Base-by-base conservation (phyloP, 1,284 basidiomycete genomes). In the Uromyces viciae-fabae region DNA sequence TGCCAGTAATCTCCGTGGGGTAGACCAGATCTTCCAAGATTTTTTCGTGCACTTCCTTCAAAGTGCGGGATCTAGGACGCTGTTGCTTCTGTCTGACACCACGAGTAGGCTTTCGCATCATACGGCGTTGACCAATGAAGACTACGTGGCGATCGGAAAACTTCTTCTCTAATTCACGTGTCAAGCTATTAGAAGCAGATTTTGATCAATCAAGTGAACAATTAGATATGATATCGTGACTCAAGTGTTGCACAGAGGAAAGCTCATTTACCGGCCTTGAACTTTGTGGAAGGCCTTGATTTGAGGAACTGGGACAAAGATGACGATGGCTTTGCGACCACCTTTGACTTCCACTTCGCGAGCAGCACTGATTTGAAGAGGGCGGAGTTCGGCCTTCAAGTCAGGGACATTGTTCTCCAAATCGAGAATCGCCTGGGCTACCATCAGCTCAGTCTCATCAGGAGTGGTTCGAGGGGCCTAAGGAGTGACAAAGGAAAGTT, bases 151-250 rank as follows among this genome's bases (percentile, higher is more conserved):
- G 92, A 88, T 97, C 94, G 76, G 95, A 94, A 89, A 99, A 98
- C 89, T 99, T 99, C 91, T 99, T 99, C 91, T 99, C 97, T 86
- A 99, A 91, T 88, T 99, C 96, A 83, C 95, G 92, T 84, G 95
- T 98, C 86, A 99, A 92, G 88, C 95, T 98, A 86, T 28, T 75
- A 56, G 8, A n/a, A 14, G 25, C 15, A n/a, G 15, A 54, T 5
- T 40, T 66, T 31, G 31, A 36, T 7, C 3, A 31, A 68, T 64
- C 74, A 75, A 17, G 58, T 25, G 11, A n/a, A 14, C 22, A 36
- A n/a, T 54, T 8, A 40, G 33, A 2, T 19, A 22, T 69, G 46
- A 11, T 11, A 82, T 76, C 88, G 92, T 85, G 11, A 22, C 11
- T 49, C 11, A 49, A 49, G 46, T 22, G n/a, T n/a, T n/a, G n/a